phyloP scores from a whole-genome alignment of 2,329 filamentous ascomycete species.

The Neonectria punicea region DNA sequence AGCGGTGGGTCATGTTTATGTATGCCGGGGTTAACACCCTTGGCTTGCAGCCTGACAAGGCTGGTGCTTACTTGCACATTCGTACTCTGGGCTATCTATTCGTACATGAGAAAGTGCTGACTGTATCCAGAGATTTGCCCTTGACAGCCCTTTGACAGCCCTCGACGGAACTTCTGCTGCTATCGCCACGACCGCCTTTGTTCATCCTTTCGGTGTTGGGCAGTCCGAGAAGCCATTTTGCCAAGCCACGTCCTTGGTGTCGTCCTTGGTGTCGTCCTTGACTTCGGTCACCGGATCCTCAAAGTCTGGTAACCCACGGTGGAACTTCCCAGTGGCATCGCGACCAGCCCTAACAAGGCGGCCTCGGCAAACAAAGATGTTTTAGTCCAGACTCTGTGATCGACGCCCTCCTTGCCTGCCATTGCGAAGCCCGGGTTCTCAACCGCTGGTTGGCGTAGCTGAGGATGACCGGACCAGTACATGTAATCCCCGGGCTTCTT shows the following conservation, averaged over 20 bases:
- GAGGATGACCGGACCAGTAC: neutral
- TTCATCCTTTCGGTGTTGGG: neutral
- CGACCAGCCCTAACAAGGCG: neutral
- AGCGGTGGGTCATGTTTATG: constrained; percentile 6
- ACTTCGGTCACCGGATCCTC: neutral
- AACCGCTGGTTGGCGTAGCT: constrained; percentile 2
- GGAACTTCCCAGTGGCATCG: constrained; percentile 9
- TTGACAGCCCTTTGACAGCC: neutral
- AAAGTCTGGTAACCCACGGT: neutral
- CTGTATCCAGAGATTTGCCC: constrained; percentile 3
- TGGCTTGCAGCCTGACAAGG: constrained; percentile 18
- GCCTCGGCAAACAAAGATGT: constrained; percentile 8
- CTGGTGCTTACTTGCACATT: constrained; percentile 22
- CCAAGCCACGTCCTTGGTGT: neutral
- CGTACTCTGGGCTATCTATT: neutral
- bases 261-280: no score
- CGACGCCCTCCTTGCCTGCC: neutral
- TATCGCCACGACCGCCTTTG: neutral
- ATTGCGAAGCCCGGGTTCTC: neutral
- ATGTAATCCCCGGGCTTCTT: constrained; percentile 24
- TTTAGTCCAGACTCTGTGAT: neutral
- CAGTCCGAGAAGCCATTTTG: neutral
- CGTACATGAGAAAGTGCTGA: constrained; percentile 10
- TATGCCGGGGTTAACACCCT: neutral
- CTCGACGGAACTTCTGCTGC: neutral